Evolutionary conservation across 768 basidiomycete genomes (phyloP), one percentile per base, ranked within the genome.

Genomic region (Infundibulicybe gibba): DNA sequence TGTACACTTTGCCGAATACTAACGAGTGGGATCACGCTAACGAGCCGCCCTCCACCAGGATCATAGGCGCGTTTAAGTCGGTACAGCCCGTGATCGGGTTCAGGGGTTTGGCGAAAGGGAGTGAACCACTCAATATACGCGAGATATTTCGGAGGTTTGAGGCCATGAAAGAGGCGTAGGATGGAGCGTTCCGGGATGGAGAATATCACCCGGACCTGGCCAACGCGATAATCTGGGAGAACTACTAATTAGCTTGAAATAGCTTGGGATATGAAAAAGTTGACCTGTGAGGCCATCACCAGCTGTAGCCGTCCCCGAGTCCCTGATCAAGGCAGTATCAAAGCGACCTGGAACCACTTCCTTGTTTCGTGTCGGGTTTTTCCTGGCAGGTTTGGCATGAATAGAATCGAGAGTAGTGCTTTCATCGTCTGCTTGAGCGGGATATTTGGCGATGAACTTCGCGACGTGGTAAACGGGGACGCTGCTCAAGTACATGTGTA

Each of bases 391-490:
- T n/a, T 61, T 41, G 6, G 51, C 58, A 53, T 73, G 66, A 5
- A 68, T 51, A n/a, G 58, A 43, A 47, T 71, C 67, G 16, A 6
- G 60, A 38, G 53, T 56, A 17, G 30, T 40, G 25, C 44, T 54
- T 6, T 50, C 30, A 5, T 47, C n/a, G 41, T 64, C 58, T 0
- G 30, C 43, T 16, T 52, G 42, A 30, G 47, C 41, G 17, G 35
- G n/a, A 38, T n/a, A n/a, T 10, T 38, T 3, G 14, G 35, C 35
- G 17, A 14, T n/a, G 47, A 63, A 64, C 51, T 65, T 66, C 33
- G 66, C 55, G 15, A 53, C 56, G 52, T 71, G 61, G 44, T 51
- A 73, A 6, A 67, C 61, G 1, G 57, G 49, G 13, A 73, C 37
- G 2, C 49, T 38, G 2, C 32, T 25, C 39, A 66, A 65, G 14